Evolutionary conservation across 192 early-diverging fungal species (phyloP), one percentile per base, ranked within the genome.

Genomic region (Polychytrium aggregatum): DNA sequence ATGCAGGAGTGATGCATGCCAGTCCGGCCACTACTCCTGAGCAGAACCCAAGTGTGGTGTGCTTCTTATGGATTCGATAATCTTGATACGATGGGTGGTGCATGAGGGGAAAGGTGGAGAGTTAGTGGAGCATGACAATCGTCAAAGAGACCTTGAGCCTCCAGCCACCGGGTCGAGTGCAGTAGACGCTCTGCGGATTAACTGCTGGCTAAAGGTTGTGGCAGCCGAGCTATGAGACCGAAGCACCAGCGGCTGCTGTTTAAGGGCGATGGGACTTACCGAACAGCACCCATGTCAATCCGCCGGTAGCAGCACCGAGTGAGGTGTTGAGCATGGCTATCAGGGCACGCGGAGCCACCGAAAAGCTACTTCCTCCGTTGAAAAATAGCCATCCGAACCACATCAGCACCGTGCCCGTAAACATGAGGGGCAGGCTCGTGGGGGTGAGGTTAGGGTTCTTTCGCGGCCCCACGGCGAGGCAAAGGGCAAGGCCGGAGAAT

Each of bases 321-420:
- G 79, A 81, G 20, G 90, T 91, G 41, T 72, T 76, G 56, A 88
- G 59, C 29, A 84, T 72, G 0, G 88, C 80, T 42, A 83, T 81
- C 18, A 79, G 83, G 11, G 86, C 82, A 2, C 84, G 71, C 0
- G 82, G 73, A 13, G 78, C 82, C 22, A 76, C 75, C 25, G 77
- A 72, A 14, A 85, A 58, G 2, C 83, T 85, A n/a, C 65, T 74
- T 27, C 87, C 88, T 17, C 81, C 86, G 62, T 93, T 93, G 64
- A 91, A 93, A 0, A 83, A 86, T 40, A 51, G 82, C 87, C 88
- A 93, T 29, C 90, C 90, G 56, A 94, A 90, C 82, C 88, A 90
- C 41, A 94, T 59, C 24, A 91, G 63, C 10, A 83, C 70, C 20
- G 81, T 78, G 3, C 88, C 90, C 21, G 91, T 68, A 50, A 88